Percentiles rank a stretch among this genome's conserved stretches.
phyloP scores from a whole-genome alignment of 2,329 filamentous ascomycete species.

The Claviceps sorghi region DNA sequence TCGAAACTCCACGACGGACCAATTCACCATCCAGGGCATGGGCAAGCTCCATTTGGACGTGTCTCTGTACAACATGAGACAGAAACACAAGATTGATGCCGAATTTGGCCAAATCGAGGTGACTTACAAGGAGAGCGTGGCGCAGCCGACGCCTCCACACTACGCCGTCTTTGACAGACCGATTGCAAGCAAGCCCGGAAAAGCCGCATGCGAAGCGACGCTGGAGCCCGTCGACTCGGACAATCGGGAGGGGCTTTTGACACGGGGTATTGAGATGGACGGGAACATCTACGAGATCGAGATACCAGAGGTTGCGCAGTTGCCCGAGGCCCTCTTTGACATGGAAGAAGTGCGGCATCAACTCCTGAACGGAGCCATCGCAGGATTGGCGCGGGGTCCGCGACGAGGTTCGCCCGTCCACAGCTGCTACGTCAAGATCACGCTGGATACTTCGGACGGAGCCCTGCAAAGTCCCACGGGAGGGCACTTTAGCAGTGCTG shows the following conservation, averaged over 20 bases:
- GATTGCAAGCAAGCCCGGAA: slow-evolving; percentile 65
- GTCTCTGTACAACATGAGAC: slow-evolving; percentile 71
- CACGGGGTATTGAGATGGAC: slow-evolving; percentile 40
- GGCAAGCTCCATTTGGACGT: slow-evolving; percentile 92
- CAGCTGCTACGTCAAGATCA: slow-evolving; percentile 55
- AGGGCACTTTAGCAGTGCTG: slow-evolving; percentile 50
- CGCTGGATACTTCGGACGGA: slow-evolving; percentile 49
- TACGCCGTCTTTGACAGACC: slow-evolving; percentile 60
- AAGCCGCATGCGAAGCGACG: slow-evolving; percentile 56
- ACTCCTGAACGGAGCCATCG: slow-evolving; percentile 66
- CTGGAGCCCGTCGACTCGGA: slow-evolving; percentile 45
- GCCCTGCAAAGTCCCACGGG: slow-evolving; percentile 43
- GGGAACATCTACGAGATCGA: slow-evolving; percentile 53
- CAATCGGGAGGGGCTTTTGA: slow-evolving; percentile 22
- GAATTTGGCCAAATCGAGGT: slow-evolving; percentile 86
- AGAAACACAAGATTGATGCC: slow-evolving; percentile 77
- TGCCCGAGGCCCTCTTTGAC: slow-evolving; percentile 35
- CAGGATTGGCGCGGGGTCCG: slow-evolving; percentile 74
- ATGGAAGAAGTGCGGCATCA: slow-evolving; percentile 36
- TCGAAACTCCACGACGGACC: slow-evolving; percentile 76
- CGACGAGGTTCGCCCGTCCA: slow-evolving; percentile 68
- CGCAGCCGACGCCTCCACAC: slow-evolving; percentile 38
- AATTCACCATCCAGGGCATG: slow-evolving; percentile 91
- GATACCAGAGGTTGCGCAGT: slow-evolving; percentile 34
- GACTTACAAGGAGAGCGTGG: slow-evolving; percentile 77